Evolutionary conservation across 495 filamentous ascomycete genomes (phyloP).

Genomic region (Rhypophila decipiens): DNA sequence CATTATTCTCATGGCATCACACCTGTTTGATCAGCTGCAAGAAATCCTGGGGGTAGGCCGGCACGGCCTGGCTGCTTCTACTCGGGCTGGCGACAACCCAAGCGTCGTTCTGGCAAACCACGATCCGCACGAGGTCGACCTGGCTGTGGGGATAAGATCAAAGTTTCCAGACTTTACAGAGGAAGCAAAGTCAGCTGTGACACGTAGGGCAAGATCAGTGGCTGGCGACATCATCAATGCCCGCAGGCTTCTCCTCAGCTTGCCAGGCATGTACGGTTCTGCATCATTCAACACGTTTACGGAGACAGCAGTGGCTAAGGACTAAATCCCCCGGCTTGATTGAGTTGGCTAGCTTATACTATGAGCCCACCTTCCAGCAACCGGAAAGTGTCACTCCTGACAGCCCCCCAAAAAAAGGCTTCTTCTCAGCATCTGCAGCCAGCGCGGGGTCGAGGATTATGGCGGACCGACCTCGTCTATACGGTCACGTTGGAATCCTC

Average conservation of each 20-base stretch:
- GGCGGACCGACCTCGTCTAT: no score
- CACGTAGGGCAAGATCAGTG: neutral
- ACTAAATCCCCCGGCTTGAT: no score
- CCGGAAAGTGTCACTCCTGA: no score
- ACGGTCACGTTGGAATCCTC: no score
- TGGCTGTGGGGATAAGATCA: neutral
- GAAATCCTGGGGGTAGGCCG: constrained; percentile 1
- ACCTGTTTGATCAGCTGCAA: constrained; percentile 10
- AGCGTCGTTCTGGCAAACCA: neutral
- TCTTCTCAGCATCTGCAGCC: no score
- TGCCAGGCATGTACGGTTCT: neutral
- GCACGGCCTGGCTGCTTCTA: neutral
- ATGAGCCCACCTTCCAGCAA: no score
- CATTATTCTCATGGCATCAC: constrained; percentile 6
- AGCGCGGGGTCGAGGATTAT: no score
- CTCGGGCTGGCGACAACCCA: neutral
- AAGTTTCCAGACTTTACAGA: constrained; percentile 3
- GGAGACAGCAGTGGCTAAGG: no score
- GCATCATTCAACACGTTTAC: neutral
- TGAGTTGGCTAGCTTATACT: no score
- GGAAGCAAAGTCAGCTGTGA: neutral
- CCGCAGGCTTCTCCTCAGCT: neutral
- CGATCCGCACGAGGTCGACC: neutral
- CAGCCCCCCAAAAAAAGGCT: no score
- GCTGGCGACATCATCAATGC: constrained; percentile 3